Base-by-base conservation (phyloP, 1,284 basidiomycete species). In the Fereydounia khargensis region DNA sequence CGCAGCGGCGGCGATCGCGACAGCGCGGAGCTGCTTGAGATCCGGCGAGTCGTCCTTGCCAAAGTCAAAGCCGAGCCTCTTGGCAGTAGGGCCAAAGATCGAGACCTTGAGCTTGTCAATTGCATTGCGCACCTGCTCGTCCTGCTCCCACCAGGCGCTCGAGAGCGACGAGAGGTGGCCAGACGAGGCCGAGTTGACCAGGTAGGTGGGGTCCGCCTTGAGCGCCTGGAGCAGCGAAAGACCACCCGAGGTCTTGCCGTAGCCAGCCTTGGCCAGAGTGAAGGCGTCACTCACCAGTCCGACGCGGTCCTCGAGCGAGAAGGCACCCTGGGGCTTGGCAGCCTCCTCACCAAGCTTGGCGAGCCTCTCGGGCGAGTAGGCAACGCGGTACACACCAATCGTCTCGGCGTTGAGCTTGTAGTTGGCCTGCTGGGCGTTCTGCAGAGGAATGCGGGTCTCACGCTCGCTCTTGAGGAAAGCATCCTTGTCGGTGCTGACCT, bases 341-440 rank as follows among this genome's bases (percentile, higher is more conserved):
- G 89, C 88, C 70, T 91, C 88, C 33, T 81, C 77, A 11, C 87
- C 91, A 50, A 97, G 88, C 73, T 84, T 84, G 27, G 80, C 79
- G 17, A 95, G 82, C 27, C 88, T 83, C 65, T 89, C 86, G 23
- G 88, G 83, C 14, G 86, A 83, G 78, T 98, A 98, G 21, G 87
- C 79, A 24, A 95, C 91, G 38, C 91, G 88, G 77, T 87, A 97
- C 68, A 95, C 88, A 64, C 92, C 91, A 44, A 84, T 83, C 1
- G 90, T 91, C 42, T 86, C 87, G 13, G 86, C 86, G 74, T 97
- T 98, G 51, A 98, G 80, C 79, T 96, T 95, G 78, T 80, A 83
- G 77, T 84, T 53, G 19, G 45, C 35, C 22, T 66, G 87, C 19
- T 85, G 81, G 70, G 82, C 84, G 73, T 77, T 84, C 24, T 66